phyloP scores from a whole-genome alignment of 2,329 filamentous ascomycete genomes.

The Neopestalotiopsis rosae region DNA sequence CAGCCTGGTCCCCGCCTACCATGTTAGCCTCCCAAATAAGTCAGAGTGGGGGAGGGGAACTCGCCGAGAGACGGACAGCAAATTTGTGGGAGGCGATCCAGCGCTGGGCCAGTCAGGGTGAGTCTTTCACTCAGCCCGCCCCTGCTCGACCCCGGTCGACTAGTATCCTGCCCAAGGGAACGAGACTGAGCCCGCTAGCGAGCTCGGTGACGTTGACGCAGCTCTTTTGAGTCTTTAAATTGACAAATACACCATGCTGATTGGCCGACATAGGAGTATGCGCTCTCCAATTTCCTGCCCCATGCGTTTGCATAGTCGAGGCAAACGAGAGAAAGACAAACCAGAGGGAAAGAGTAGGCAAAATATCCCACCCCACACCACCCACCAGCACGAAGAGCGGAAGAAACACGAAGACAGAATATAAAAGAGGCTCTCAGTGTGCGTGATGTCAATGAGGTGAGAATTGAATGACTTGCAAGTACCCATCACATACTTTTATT shows the following conservation, averaged over 20 bases:
- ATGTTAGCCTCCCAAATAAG: conserved; percentile 9
- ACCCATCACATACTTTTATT: too few species aligned
- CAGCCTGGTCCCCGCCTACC: conserved; percentile 13
- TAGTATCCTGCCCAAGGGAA: conserved; percentile 14
- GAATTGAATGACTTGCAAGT: too few species aligned
- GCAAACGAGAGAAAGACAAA: background rate
- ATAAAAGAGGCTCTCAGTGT: background rate
- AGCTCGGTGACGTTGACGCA: conserved; percentile 38
- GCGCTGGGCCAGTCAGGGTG: conserved; percentile 8
- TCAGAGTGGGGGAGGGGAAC: conserved; percentile 23
- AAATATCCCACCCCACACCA: background rate
- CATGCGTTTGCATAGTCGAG: conserved; percentile 2
- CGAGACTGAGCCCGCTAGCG: conserved; percentile 25
- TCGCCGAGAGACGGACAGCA: conserved; percentile 20
- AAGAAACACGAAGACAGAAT: background rate
- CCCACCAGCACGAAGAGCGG: background rate
- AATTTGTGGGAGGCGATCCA: conserved; percentile 19
- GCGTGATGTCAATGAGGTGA: too few species aligned
- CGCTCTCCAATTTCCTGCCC: conserved; percentile 18
- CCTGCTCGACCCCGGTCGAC: conserved; percentile 9
- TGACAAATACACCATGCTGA: conserved; percentile 34
- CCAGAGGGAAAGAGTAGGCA: background rate
- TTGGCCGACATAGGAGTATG: conserved; percentile 27
- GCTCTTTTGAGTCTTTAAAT: conserved; percentile 29
- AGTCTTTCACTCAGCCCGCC: conserved; percentile 14